Percentiles rank a stretch among this genome's conserved stretches.
phyloP scores from a whole-genome alignment of 192 early-diverging fungal species.

The Irineochytrium annulatum region DNA sequence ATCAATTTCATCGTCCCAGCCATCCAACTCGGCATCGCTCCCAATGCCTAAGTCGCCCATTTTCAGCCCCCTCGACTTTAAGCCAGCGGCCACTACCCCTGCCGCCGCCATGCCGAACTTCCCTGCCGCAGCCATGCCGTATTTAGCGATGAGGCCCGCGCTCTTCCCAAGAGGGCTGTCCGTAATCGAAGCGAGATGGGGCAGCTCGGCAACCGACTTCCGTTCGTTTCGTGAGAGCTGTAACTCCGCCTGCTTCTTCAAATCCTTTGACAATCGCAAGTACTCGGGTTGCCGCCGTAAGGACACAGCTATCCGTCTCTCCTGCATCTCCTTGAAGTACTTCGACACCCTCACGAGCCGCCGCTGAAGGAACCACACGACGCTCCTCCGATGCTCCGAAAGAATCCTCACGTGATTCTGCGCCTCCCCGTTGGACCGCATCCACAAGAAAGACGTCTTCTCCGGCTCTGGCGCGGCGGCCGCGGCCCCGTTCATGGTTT shows the following conservation, averaged over 20 bases:
- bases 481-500: not conserved
- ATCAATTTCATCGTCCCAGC: not conserved
- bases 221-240: too few relatives aligned
- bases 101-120: not conserved
- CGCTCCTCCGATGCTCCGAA: conserved; percentile 24
- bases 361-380: conserved; percentile 38
- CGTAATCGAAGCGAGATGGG: too few relatives aligned
- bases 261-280: not conserved
- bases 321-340: conserved; percentile 31
- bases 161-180: too few relatives aligned
- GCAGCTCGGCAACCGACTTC: too few relatives aligned
- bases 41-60: not conserved
- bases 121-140: not conserved
- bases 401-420: conserved; percentile 13
- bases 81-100: not conserved
- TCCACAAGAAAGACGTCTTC: too few relatives aligned
- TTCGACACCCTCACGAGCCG: conserved; percentile 28
- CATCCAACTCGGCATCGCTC: conserved; percentile 2
- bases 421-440: not conserved
- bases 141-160: too few relatives aligned
- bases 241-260: too few relatives aligned
- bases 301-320: conserved; percentile 20
- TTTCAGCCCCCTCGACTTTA: not conserved
- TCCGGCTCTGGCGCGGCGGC: not conserved
- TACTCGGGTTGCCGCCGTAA: conserved; percentile 15